Base-by-base conservation (phyloP, 2,329 filamentous ascomycete species). In the Aureobasidium lini region DNA sequence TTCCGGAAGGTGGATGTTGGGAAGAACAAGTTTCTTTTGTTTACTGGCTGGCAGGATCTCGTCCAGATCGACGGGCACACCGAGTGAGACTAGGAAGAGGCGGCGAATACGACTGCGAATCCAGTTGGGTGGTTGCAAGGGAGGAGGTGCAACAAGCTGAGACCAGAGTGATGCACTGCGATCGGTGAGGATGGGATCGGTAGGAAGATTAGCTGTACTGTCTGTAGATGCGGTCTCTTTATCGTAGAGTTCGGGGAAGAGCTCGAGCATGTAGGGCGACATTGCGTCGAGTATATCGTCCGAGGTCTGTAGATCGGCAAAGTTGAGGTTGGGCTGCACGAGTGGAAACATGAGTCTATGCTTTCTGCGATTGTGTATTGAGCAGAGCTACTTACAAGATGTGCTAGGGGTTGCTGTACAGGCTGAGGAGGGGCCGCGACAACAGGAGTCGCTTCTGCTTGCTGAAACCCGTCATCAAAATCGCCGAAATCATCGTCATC, bases 1-100 rank as follows among this genome's bases (percentile, higher is more conserved):
- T 2, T 76, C 29, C 59, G 60, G 48, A 40, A 72, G 62, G 62
- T 72, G 67, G 65, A 94, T 86, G 6, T 92, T 96, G 0, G 94
- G 94, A 1, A 99, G 81, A 4, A 99, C 83, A 16, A 99, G 85
- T 71, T 97, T 97, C 81, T 97, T 97, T 72, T 99, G 94, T 74
- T 97, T 97, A 11, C 90, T 95, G 0, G 93, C 92, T 0, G 94
- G 94, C 7, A 99, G 83, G 59, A 99, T 97, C 76, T 99, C 94
- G 73, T 99, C 94, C 0, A 99, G 81, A 68, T 99, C 94, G 46
- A 99, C 90, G 1, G 94, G 94, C 0, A 99, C 94, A 16, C 94
- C 94, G 0, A 99, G 83, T 1, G 92, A 96, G 57, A 99, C 92
- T 43, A 99, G 84, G 72, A 99, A 99, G 29, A 99, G 83, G 31